Conservation (phyloP, 768 basidiomycete genomes). For the Lentinula guzmanii region DNA sequence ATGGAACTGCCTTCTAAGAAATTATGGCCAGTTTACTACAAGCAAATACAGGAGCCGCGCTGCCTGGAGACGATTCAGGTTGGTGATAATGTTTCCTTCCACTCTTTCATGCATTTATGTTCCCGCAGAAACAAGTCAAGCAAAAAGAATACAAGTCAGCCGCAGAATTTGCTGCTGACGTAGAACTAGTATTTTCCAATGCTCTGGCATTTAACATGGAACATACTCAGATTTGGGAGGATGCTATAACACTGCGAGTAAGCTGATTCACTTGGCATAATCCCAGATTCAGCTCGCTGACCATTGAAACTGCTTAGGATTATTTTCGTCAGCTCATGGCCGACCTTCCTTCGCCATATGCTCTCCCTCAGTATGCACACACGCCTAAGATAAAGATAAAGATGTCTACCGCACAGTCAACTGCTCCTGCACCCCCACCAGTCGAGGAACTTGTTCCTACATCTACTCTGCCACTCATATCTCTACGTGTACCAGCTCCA, state of each 20-base stretch:
- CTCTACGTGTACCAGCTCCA: slow-evolving; percentile 11
- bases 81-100: slow-evolving; percentile 21
- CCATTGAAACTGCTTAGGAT: slow-evolving; percentile 36
- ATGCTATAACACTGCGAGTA: slow-evolving; percentile 64
- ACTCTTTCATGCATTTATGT: not conserved
- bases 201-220: slow-evolving; percentile 87
- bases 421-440: slow-evolving; percentile 20
- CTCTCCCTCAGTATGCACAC: slow-evolving; percentile 59
- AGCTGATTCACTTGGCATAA: slow-evolving; percentile 12
- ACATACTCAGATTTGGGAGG: slow-evolving; percentile 77
- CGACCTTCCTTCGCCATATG: slow-evolving; percentile 62
- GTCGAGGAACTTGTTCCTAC: slow-evolving; percentile 9
- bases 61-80: slow-evolving; percentile 76
- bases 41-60: slow-evolving; percentile 70
- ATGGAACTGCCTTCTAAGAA: slow-evolving; percentile 81
- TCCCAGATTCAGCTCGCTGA: slow-evolving; percentile 2
- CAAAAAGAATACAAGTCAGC: slow-evolving; percentile 68
- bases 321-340: slow-evolving; percentile 72
- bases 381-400: slow-evolving; percentile 60
- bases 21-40: slow-evolving; percentile 75
- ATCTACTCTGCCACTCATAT: not conserved
- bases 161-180: slow-evolving; percentile 75
- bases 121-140: slow-evolving; percentile 67
- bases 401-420: slow-evolving; percentile 54
- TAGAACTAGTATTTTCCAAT: slow-evolving; percentile 87